These are phyloP conservation scores for Diutina ranongensis DNA, from an alignment of 1,139 yeast genomes.

Conservation along the genomic window DNA sequence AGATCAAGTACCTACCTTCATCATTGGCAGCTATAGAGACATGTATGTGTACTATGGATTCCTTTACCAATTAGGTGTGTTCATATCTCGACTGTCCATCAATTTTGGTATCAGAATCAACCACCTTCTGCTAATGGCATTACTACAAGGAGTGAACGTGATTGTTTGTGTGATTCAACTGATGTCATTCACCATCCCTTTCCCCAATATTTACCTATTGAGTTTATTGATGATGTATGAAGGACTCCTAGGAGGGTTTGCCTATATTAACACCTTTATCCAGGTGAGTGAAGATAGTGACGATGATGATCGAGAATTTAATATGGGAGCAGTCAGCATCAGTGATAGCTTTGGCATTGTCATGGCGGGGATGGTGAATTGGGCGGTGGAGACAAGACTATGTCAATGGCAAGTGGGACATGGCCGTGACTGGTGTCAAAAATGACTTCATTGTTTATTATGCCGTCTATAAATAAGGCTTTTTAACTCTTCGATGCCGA, in stretches of 20 bases:
- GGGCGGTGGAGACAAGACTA: slow-evolving; percentile 62
- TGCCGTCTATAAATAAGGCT: background rate
- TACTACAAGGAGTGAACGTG: slow-evolving; percentile 61
- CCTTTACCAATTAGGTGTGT: slow-evolving; percentile 84
- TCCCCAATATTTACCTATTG: slow-evolving; percentile 41
- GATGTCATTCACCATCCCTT: slow-evolving; percentile 41
- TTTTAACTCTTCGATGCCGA: slow-evolving; percentile 2
- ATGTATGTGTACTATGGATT: slow-evolving; percentile 92
- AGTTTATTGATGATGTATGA: slow-evolving; percentile 66
- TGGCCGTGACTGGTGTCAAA: background rate
- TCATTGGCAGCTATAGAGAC: slow-evolving; percentile 61
- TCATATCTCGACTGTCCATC: slow-evolving; percentile 78
- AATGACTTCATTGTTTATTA: background rate
- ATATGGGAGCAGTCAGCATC: slow-evolving; percentile 88
- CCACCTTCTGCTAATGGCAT: slow-evolving; percentile 48
- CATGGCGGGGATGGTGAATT: slow-evolving; percentile 64
- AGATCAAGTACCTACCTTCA: slow-evolving; percentile 46
- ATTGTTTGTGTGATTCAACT: slow-evolving; percentile 53
- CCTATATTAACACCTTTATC: slow-evolving; percentile 82
- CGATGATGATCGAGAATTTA: slow-evolving; percentile 57
- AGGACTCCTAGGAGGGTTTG: slow-evolving; percentile 80
- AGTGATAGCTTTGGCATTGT: slow-evolving; percentile 88
- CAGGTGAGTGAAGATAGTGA: slow-evolving; percentile 58
- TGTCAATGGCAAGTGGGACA: slow-evolving; percentile 32
- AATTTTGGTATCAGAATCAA: slow-evolving; percentile 47